Evolutionary conservation across 139 green algal species (phyloP), one percentile per base, ranked within the genome.

Genomic region (Mesostigma viride): DNA sequence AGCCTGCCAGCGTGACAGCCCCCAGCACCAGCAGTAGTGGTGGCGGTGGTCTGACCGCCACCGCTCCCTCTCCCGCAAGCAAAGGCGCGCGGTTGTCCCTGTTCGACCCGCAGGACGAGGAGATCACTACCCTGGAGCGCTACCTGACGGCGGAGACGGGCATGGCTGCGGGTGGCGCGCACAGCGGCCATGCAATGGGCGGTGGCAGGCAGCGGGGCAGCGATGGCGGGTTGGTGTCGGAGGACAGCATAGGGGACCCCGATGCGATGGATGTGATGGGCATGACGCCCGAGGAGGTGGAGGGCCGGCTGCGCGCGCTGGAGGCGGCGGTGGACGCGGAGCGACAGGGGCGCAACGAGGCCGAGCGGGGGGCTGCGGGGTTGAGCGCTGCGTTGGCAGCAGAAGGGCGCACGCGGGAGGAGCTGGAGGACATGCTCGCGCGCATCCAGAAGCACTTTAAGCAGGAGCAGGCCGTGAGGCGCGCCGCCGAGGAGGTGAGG

Each of bases 341-440:
- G 36, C 6, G 6, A 47, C 6, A 47, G 36, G 36, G 6, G 58
- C 57, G n/a, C n/a, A n/a, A n/a, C n/a, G n/a, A n/a, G n/a, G n/a
- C n/a, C n/a, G n/a, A n/a, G n/a, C n/a, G n/a, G n/a, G n/a, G n/a
- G n/a, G n/a, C n/a, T n/a, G n/a, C n/a, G n/a, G n/a, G n/a, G n/a
- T n/a, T 75, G 58, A 51, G 59, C 27, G 20, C 65, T 11, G 75
- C 78, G 33, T 48, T 35, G 34, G 27, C 26, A 2, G n/a, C n/a
- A n/a, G n/a, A n/a, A n/a, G n/a, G n/a, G n/a, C n/a, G n/a, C n/a
- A 62, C 69, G 5, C 67, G 72, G 31, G 53, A 84, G 60, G 84
- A 91, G 71, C 75, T 94, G 35, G 87, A 94, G 74, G 83, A 90
- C 48, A 94, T 94, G 87, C 75, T 91, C 22, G 65, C 89, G 70